Percentiles rank a stretch among this genome's conserved stretches.
phyloP scores from a whole-genome alignment of 768 basidiomycete species.

The Nidularia sp. region DNA sequence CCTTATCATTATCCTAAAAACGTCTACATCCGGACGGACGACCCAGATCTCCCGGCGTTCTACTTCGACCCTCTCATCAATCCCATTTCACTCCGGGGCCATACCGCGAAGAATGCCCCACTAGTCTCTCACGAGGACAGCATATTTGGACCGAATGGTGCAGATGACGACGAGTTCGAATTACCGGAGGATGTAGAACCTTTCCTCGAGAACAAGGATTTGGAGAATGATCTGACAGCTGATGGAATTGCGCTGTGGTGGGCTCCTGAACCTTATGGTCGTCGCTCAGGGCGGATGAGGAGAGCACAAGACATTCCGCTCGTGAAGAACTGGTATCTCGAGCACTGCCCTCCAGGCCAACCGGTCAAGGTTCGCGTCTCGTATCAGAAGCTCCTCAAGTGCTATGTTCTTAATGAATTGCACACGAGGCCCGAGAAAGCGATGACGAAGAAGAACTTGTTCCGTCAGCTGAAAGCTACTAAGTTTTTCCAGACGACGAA shows the following conservation, averaged over 20 bases:
- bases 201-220: slow-evolving; percentile 73
- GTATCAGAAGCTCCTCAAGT: slow-evolving; percentile 96
- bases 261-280: slow-evolving; percentile 94
- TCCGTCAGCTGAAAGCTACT: slow-evolving; percentile 94
- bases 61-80: slow-evolving; percentile 99
- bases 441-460: slow-evolving; percentile 97
- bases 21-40: slow-evolving; percentile 98
- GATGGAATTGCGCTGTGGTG: slow-evolving; percentile 98
- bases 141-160: slow-evolving; percentile 86
- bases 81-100: slow-evolving; percentile 89
- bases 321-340: slow-evolving; percentile 98
- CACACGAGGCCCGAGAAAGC: slow-evolving; percentile 88
- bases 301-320: slow-evolving; percentile 94
- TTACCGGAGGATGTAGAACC: slow-evolving; percentile 75
- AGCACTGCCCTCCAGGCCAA: slow-evolving; percentile 95
- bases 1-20: slow-evolving; percentile 94
- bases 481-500: slow-evolving; percentile 99
- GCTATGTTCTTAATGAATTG: slow-evolving; percentile 92
- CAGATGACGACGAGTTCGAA: slow-evolving; percentile 84
- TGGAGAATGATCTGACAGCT: slow-evolving; percentile 89
- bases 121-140: slow-evolving; percentile 85
- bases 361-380: slow-evolving; percentile 98
- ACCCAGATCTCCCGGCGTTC: slow-evolving; percentile 98
- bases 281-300: slow-evolving; percentile 88
- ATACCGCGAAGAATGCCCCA: slow-evolving; percentile 77